A percentile compares a stretch with the other conserved stretches of the same genome.
Conservation (phyloP, 257 asterid genomes). For the Paulownia fortunei region DNA sequence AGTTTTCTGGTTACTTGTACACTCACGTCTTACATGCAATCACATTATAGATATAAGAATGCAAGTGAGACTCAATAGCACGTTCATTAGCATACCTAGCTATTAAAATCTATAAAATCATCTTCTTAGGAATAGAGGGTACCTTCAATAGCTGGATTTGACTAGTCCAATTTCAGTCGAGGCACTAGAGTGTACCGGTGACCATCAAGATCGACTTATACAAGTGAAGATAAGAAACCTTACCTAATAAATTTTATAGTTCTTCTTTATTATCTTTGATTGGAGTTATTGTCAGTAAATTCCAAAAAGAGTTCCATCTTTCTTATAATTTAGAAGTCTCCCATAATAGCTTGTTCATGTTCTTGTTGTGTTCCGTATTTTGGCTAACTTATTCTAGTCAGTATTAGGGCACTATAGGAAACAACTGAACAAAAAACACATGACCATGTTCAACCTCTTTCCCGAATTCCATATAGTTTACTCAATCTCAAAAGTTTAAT, state of each 20-base stretch:
- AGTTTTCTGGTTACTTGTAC: too few relatives aligned
- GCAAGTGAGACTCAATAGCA: too few relatives aligned
- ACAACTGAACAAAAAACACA: constrained; percentile 60
- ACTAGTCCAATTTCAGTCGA: not conserved
- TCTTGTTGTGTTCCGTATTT: constrained; percentile 62
- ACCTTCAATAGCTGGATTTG: not conserved
- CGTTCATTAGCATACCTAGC: not conserved
- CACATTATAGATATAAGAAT: not conserved
- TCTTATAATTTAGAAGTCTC: constrained; percentile 78
- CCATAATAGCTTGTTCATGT: constrained; percentile 77
- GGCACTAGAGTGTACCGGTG: not conserved
- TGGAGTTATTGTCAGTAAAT: constrained; percentile 73
- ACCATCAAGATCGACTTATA: not conserved
- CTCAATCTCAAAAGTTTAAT: too few relatives aligned
- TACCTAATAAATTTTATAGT: constrained; percentile 79
- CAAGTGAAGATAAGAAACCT: not conserved
- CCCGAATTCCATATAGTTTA: constrained; percentile 15
- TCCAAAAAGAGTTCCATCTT: constrained; percentile 88
- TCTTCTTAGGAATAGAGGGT: not conserved
- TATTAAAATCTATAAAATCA: too few relatives aligned
- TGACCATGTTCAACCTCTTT: constrained; percentile 26
- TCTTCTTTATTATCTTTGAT: constrained; percentile 69
- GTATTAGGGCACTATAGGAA: constrained; percentile 82
- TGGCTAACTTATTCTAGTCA: constrained; percentile 70
- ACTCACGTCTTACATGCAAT: not conserved